A percentile compares a stretch with the other conserved stretches of the same genome.
phyloP scores from a whole-genome alignment of 352 stramenopile species.

The Phytophthora kernoviae region DNA sequence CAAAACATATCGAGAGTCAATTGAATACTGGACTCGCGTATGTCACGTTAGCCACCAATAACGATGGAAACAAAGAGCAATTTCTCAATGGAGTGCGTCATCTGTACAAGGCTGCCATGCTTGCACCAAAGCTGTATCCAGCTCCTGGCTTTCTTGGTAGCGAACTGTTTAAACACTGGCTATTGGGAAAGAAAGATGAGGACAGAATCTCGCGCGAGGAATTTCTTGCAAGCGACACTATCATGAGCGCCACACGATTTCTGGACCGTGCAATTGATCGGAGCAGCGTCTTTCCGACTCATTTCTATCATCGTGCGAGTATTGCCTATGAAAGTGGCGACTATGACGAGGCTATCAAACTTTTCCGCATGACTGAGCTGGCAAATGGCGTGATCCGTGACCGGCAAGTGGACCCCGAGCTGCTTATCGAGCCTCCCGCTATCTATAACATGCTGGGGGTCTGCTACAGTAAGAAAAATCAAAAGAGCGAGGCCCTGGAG shows the following conservation, averaged over 20 bases:
- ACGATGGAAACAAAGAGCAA: conserved; percentile 21
- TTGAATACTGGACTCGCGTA: conserved; percentile 63
- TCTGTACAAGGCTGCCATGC: conserved; percentile 48
- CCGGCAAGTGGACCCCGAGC: conserved; percentile 44
- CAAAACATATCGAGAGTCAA: conserved; percentile 57
- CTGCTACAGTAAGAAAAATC: conserved; percentile 25
- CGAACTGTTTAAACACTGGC: conserved; percentile 42
- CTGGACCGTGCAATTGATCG: conserved; percentile 41
- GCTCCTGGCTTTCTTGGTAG: conserved; percentile 45
- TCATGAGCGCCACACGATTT: conserved; percentile 23
- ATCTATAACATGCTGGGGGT: conserved; percentile 65
- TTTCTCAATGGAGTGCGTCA: conserved; percentile 49
- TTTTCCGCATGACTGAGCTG: conserved; percentile 32
- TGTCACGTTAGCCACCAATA: conserved; percentile 13
- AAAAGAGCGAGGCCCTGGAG: conserved; percentile 34
- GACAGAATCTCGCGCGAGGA: conserved; percentile 9
- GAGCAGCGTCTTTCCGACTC: conserved; percentile 35
- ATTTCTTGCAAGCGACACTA: conserved; percentile 36
- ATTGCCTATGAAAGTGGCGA: conserved; percentile 44
- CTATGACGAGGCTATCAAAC: conserved; percentile 40
- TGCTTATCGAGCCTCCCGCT: conserved; percentile 30
- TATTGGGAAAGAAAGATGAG: conserved; percentile 11
- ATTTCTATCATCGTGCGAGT: conserved; percentile 46
- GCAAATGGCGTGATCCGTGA: conserved; percentile 39
- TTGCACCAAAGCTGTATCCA: conserved; percentile 25